Evolutionary conservation across 495 filamentous ascomycete species (phyloP).

Genomic region (Annulohypoxylon nitens): DNA sequence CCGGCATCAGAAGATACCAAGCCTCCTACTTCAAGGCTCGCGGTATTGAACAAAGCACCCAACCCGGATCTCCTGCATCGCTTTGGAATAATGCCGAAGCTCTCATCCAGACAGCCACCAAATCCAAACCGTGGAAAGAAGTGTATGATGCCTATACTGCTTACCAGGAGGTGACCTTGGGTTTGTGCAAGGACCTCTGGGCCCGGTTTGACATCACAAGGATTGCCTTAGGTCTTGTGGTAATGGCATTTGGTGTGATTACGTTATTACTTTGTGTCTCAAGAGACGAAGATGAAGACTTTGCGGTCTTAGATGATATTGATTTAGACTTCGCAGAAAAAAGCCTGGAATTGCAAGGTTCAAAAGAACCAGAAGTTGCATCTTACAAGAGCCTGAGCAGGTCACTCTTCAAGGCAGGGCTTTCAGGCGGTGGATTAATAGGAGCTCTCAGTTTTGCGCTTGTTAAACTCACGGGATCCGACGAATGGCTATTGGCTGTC

Average conservation of each 20-base stretch:
- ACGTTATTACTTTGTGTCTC: constrained; percentile 78
- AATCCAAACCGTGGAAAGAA: constrained; percentile 53
- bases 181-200: constrained; percentile 88
- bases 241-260: constrained; percentile 75
- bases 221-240: constrained; percentile 82
- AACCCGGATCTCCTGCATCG: constrained; percentile 65
- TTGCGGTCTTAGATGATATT: constrained; percentile 57
- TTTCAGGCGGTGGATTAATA: constrained; percentile 49
- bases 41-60: constrained; percentile 70
- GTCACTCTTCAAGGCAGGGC: constrained; percentile 52
- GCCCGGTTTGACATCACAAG: constrained; percentile 87
- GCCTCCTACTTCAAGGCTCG: constrained; percentile 67
- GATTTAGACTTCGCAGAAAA: constrained; percentile 62
- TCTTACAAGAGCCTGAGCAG: constrained; percentile 54
- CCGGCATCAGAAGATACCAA: constrained; percentile 92
- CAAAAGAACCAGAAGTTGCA: constrained; percentile 46
- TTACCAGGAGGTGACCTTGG: constrained; percentile 83
- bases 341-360: constrained; percentile 56
- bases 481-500: constrained; percentile 56
- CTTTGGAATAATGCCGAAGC: constrained; percentile 68
- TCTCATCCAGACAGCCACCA: constrained; percentile 48
- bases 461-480: constrained; percentile 48
- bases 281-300: constrained; percentile 60
- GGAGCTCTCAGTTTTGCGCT: constrained; percentile 41
- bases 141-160: constrained; percentile 72